phyloP scores from a whole-genome alignment of 2,329 filamentous ascomycete genomes.

The Xylaria polymorpha region DNA sequence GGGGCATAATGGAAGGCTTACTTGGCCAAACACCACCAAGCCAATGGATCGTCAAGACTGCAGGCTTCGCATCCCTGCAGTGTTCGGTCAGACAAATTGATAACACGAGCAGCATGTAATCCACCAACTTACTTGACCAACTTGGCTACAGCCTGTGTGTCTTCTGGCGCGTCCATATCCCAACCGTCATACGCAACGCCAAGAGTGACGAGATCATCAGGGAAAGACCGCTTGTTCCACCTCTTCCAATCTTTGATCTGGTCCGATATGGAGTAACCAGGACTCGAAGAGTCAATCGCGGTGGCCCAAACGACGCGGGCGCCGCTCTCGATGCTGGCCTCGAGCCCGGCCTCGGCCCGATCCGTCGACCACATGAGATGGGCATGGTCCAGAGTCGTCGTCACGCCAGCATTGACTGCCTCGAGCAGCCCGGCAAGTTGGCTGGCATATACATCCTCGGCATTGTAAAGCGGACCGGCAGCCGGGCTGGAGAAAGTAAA shows the following conservation, averaged over 20 bases:
- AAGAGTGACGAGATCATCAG: conserved; percentile 51
- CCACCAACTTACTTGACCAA: conserved; percentile 49
- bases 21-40: conserved; percentile 55
- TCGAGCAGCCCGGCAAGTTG: conserved; percentile 62
- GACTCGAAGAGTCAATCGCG: conserved; percentile 53
- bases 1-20: conserved; percentile 41
- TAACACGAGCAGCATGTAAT: too few species aligned
- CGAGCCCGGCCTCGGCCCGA: conserved; percentile 57
- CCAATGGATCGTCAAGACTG: conserved; percentile 60
- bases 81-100: neutral
- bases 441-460: conserved; percentile 60
- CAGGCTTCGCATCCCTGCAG: conserved; percentile 35
- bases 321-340: conserved; percentile 61
- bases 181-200: conserved; percentile 58
- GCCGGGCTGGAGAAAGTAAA: conserved; percentile 53
- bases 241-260: conserved; percentile 56
- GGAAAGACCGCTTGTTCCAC: conserved; percentile 48
- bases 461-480: conserved; percentile 49
- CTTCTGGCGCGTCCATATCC: conserved; percentile 45
- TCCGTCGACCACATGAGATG: conserved; percentile 60
- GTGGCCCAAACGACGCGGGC: conserved; percentile 61
- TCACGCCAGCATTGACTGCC: conserved; percentile 64
- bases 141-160: conserved; percentile 49
- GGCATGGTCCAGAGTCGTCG: conserved; percentile 64
- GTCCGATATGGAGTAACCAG: conserved; percentile 50